Evolutionary conservation across 148 eudicot genomes (phyloP), one percentile per base, ranked within the genome.

Genomic region (Diospyros kaki): DNA sequence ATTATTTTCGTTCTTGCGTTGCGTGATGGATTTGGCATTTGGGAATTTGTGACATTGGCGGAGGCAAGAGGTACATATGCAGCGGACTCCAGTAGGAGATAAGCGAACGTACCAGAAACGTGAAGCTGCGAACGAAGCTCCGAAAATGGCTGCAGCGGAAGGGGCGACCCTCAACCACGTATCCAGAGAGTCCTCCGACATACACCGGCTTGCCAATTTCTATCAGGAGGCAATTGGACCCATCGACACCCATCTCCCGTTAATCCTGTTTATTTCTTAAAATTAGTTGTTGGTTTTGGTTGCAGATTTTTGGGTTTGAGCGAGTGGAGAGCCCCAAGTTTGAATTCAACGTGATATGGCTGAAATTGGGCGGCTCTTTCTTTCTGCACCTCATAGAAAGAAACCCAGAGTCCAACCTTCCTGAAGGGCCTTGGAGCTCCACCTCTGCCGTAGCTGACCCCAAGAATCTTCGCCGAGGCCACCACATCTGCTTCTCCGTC

Each of bases 301-400:
- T 41, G 58, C 81, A 95, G 98, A 69, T 88, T 45, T 83, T 95
- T 51, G 97, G 98, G 58, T 95, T 95, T 85, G 98, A 95, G 88
- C 79, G 84, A 83, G 60, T 92, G 10, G 94, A 90, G 70, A 82
- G 73, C 77, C 98, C 98, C 2, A 83, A 85, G 6, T 87, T 86
- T 51, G 91, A 79, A 43, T 85, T 92, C 51, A 82, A 82, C 59
- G 85, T 85, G 63, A 88, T 95, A 75, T 92, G 98, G 98, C 77
- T 95, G 65, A 89, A 84, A 58, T 80, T 92, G 59, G 81, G 90
- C 0, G 79, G 93, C 10, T 86, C 93, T 42, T 81, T 90, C 48
- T 76, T 65, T 67, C 83, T 95, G 46, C 98, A 95, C 75, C 85
- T 95, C 39, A 92, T 95, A 43, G 86, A 95, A 78, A 86, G 97